Base-by-base conservation (phyloP, 2,329 filamentous ascomycete genomes). In the Teratosphaeria gauchensis region DNA sequence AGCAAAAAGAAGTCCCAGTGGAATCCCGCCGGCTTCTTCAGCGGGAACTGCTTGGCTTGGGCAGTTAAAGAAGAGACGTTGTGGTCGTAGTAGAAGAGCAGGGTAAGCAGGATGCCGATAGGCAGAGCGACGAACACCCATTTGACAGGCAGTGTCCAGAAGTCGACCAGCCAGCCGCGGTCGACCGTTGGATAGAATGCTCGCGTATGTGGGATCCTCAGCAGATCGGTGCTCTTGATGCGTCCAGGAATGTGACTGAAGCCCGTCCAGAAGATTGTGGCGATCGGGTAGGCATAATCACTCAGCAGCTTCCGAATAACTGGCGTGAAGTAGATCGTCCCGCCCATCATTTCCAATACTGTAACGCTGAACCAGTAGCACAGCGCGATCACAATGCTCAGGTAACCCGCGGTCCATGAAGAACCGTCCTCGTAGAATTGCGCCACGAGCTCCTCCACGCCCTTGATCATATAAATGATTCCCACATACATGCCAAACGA, bases 1-100 rank as follows among this genome's bases (percentile, higher is more conserved):
- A 84, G 75, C 0, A 84, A 74, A 68, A 83, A 83, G 64, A 83
- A 78, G 66, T 84, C 82, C 81, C 81, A 83, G 66, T 83, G 80
- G 65, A 83, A 84, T n/a, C 81, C 81, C 0, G 80, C 80, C 0
- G 81, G 81, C 63, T 84, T 84, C 56, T 76, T 77, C 11, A 84
- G 72, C 0, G 81, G 81, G 54, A 80, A 84, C 30, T 82, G 76
- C 30, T 77, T 78, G 14, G 79, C 80, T 69, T 84, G 82, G 0
- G 81, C 81, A 9, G 78, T 82, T 33, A 84, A 73, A 28, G 78
- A 81, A 60, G 78, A 81, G 56, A 83, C 78, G 75, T 73, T 73
- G 66, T 82, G 80, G 67, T 82, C 80, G 63, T 81, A 82, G 68
- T 82, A 83, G 70, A 82, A 82, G 2, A 83, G 74, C 4, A 80